Evolutionary conservation across 306 rosid species (phyloP).

Genomic region (Corylus americana): DNA sequence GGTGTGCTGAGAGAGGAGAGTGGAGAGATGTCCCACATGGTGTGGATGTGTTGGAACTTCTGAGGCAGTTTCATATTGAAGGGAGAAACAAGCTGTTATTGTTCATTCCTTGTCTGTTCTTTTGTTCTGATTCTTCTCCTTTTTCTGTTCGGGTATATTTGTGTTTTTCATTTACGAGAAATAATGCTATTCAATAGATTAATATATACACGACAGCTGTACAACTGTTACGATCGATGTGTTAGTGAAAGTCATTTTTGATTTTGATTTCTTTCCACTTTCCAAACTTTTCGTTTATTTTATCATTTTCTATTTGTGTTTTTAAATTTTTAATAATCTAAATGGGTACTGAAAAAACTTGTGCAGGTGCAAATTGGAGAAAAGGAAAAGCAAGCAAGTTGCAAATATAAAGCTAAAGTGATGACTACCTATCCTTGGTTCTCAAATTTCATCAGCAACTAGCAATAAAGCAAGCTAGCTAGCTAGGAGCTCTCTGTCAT

Average conservation of each 20-base stretch:
- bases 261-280: neutral
- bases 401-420: neutral
- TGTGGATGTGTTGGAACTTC: constrained; percentile 15
- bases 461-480: neutral
- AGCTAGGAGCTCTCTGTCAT: neutral
- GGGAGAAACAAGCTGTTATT: neutral
- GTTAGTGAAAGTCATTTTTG: too few species aligned
- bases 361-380: neutral
- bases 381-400: neutral
- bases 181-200: too few species aligned
- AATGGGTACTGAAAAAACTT: neutral
- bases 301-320: neutral
- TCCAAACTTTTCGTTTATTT: neutral
- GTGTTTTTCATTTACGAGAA: neutral
- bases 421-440: neutral
- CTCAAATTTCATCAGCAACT: neutral
- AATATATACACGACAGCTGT: too few species aligned
- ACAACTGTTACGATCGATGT: too few species aligned
- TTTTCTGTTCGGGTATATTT: neutral
- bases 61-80: neutral
- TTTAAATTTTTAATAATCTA: neutral
- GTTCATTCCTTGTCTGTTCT: constrained; percentile 9
- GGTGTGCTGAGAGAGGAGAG: neutral
- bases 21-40: constrained; percentile 9
- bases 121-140: neutral